Evolutionary conservation across 1,284 basidiomycete species (phyloP), one percentile per base, ranked within the genome.

Genomic region (Exsudoporus floridanus): DNA sequence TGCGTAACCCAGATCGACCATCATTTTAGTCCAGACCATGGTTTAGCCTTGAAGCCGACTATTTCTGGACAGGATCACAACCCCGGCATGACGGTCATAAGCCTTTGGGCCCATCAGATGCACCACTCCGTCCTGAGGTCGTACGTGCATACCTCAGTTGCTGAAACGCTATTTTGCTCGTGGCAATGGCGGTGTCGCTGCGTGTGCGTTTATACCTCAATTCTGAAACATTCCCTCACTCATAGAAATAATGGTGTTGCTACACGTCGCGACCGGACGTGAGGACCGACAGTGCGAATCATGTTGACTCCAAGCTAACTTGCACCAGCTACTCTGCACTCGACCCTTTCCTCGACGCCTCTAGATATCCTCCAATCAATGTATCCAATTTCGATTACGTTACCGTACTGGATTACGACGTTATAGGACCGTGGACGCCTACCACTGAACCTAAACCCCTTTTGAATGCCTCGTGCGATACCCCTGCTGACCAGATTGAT

Each of bases 351-450:
- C 69, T 72, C 12, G 83, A 75, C 28, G 37, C 72, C 0, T 65
- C 77, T 55, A 82, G 83, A 7, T 67, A 57, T 4, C 81, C 83
- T 1, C 64, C 81, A 60, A 62, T 64, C 2, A 77, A 88, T 64
- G 81, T 88, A 9, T 77, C 77, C 16, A 56, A 31, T 5, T 62
- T 88, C 38, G 84, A 87, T 70, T 83, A 78, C 72, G 76, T 88
- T 59, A 71, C 82, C 56, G 74, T 88, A 67, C 88, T 90, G 86
- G 81, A 86, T 72, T 88, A 86, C 67, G 86, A 88, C 64, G 5
- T 70, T 86, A 52, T 86, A 77, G 19, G 37, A 7, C 10, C 36
- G 13, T 38, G 19, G 13, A 21, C 37, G 14, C 18, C 19, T 18
- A 9, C 9, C 10, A 18, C 76, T 65, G 81, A 84, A 3, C 5